A percentile compares a stretch with the other conserved stretches of the same genome.
Evolutionary conservation across 2,329 filamentous ascomycete species (phyloP).

Genomic region (Sarocladium brachiariae): DNA sequence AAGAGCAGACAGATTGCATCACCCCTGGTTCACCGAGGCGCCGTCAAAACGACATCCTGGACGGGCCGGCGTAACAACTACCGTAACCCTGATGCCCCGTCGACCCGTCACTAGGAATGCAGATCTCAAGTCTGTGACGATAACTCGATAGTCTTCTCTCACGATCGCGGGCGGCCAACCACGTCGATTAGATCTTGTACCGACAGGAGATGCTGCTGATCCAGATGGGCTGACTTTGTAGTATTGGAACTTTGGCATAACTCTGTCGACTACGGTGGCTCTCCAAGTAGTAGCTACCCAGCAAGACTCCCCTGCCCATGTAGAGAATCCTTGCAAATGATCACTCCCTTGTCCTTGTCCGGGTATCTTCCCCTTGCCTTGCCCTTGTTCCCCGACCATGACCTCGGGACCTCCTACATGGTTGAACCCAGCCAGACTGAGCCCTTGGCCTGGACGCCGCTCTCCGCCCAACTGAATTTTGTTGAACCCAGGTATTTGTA

Average conservation of each 20-base stretch:
- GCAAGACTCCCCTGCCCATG: not conserved
- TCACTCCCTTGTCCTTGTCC: not conserved
- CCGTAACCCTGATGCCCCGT: not conserved
- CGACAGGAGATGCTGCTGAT: not conserved
- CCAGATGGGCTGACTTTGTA: not conserved
- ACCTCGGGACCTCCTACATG: conserved; percentile 1
- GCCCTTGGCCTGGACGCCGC: not conserved
- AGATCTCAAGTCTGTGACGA: not conserved
- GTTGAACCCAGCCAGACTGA: not conserved
- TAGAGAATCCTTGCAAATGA: conserved; percentile 2
- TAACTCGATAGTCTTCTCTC: not conserved
- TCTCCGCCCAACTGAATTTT: conserved; percentile 1
- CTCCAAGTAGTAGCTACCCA: not conserved
- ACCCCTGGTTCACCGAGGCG: not conserved
- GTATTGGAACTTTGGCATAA: not conserved
- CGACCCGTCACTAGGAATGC: not conserved
- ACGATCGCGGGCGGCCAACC: not conserved
- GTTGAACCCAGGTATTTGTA: not conserved
- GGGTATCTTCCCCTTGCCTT: not conserved
- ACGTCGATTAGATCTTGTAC: not conserved
- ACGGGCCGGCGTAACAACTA: not conserved
- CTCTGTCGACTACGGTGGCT: not conserved
- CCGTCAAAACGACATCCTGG: not conserved
- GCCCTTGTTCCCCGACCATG: conserved; percentile 1
- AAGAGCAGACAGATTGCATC: not conserved